phyloP scores from a whole-genome alignment of 2,329 filamentous ascomycete species.

The Pseudogymnoascus sp. region DNA sequence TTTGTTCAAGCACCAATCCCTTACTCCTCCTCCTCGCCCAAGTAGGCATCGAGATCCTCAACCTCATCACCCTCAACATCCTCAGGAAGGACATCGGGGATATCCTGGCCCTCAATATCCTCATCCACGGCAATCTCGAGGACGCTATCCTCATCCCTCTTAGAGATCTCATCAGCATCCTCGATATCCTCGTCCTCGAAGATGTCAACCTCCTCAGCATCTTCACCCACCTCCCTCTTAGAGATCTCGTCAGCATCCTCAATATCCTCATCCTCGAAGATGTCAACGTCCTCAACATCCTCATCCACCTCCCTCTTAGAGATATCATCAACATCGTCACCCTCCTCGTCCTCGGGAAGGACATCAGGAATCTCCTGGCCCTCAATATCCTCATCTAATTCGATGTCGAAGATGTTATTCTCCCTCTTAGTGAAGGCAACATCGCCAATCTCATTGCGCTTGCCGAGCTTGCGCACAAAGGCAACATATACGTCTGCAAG shows the following conservation, averaged over 20 bases:
- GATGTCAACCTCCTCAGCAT: background rate
- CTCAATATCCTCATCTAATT: background rate
- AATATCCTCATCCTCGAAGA: background rate
- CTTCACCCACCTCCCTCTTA: background rate
- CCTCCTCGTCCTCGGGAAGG: background rate
- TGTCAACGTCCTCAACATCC: background rate
- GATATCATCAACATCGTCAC: background rate
- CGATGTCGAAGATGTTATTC: background rate
- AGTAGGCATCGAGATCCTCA: background rate
- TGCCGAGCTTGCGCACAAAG: background rate
- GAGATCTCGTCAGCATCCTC: background rate
- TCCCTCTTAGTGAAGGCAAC: background rate
- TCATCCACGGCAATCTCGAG: background rate
- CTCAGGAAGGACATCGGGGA: background rate
- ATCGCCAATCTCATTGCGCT: background rate
- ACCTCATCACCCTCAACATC: background rate
- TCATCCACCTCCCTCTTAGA: background rate
- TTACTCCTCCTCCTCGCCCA: background rate
- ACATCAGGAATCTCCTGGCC: background rate
- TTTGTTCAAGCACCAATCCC: background rate
- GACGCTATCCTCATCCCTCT: background rate
- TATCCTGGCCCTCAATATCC: background rate
- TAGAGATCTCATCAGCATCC: background rate
- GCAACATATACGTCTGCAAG: constrained; percentile 26
- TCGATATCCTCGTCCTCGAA: background rate